Percentiles rank a stretch among this genome's conserved stretches.
These are phyloP conservation scores for Anastatica hierochuntica DNA, from an alignment of 345 rosid genomes.

Conservation along the genomic window DNA sequence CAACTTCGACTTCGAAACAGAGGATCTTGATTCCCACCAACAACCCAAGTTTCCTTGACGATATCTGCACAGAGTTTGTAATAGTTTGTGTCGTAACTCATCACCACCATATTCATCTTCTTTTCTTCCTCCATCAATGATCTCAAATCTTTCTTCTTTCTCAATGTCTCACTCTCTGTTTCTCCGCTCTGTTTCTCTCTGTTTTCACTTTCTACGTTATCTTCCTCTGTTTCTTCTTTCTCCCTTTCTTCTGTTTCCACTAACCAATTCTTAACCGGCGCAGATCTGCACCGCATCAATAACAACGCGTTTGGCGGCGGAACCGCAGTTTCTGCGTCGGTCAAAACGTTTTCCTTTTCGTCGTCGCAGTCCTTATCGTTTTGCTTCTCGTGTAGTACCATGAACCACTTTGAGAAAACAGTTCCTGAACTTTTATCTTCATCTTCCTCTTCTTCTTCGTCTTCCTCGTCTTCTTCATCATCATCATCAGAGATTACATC, in stretches of 20 bases:
- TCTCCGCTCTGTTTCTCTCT: background rate
- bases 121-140: constrained; percentile 59
- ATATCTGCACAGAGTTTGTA: constrained; percentile 57
- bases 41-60: constrained; percentile 79
- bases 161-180: constrained; percentile 1
- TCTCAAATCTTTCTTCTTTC: constrained; percentile 36
- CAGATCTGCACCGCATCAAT: constrained; percentile 79
- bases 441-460: constrained; percentile 9
- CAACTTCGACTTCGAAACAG: constrained; percentile 65
- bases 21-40: constrained; percentile 46
- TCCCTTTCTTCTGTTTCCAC: constrained; percentile 22
- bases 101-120: constrained; percentile 34
- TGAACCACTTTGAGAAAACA: constrained; percentile 64
- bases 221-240: constrained; percentile 19
- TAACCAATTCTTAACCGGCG: constrained; percentile 57
- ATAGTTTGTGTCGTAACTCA: constrained; percentile 52
- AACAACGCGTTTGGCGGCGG: constrained; percentile 76
- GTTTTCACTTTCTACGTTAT: no score
- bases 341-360: constrained; percentile 5
- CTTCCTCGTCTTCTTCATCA: constrained; percentile 36
- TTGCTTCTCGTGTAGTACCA: constrained; percentile 57
- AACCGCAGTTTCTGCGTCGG: constrained; percentile 26
- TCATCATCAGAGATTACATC: constrained; percentile 38
- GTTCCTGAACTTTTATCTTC: constrained; percentile 43
- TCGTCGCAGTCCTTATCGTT: constrained; percentile 12